Evolutionary conservation across 345 rosid species (phyloP), one percentile per base, ranked within the genome.

Genomic region (Anastatica hierochuntica): DNA sequence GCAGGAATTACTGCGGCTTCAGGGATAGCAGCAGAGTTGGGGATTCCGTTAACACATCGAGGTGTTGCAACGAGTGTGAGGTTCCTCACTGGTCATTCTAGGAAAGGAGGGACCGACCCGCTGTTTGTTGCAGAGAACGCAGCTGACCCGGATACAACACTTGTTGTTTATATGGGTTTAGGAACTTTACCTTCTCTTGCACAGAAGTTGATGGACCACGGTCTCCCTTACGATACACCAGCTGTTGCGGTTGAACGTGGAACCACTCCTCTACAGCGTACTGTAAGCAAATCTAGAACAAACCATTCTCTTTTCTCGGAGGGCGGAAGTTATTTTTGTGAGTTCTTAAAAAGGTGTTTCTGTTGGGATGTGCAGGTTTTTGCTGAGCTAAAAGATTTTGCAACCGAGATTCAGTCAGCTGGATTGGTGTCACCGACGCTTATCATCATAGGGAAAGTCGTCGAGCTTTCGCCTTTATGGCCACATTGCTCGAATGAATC

Each of bases 1-100:
- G 58, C 76, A 84, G 96, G 97, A 49, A 92, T 92, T 13, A 92
- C 98, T 21, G 96, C 98, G 0, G 98, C 97, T 16, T 92, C 98
- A 1, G 98, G 97, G 45, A 92, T 92, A 60, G 79, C 95, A 37
- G 97, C 98, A 20, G 98, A 88, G 72, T 69, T 88, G 14, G 97
- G 98, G 40, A 76, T 92, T 65, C 98, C 98, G 12, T 74, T 92
- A 64, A 92, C 98, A 15, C 98, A 92, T 57, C 66, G 97, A 9
- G 97, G 97, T 33, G 75, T 88, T 43, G 86, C 98, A 18, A 88
- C 69, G 17, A 85, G 94, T 56, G 97, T 92, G 21, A 81, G 95
- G 23, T 88, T 88, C 53, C 88, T 88, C 60, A 88, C 98, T 0
- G 98, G 97, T 15, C 98, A 83, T 48, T 92, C 97, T 1, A 78